Evolutionary conservation across 2,329 filamentous ascomycete species (phyloP).

Genomic region (Chalaropsis ovoidea): DNA sequence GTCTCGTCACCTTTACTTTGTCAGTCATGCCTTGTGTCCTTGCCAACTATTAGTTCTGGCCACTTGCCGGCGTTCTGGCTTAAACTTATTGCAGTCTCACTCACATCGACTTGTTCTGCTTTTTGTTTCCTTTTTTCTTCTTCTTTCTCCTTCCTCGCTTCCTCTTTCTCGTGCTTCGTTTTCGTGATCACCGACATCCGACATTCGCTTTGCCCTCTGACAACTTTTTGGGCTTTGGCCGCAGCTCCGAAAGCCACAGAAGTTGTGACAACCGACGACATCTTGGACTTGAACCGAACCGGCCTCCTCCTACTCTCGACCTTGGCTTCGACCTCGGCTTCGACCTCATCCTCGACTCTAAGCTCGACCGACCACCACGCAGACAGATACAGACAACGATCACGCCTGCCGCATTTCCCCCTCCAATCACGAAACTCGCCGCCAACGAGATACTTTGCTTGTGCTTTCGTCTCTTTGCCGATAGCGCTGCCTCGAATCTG

Average conservation of each 20-base stretch:
- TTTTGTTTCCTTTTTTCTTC: background rate
- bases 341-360: background rate
- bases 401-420: background rate
- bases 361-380: too few species aligned
- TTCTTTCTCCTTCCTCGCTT: background rate
- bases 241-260: background rate
- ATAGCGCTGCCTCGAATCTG: conserved; percentile 8
- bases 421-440: background rate
- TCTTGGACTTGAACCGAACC: background rate
- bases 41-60: conserved; percentile 22
- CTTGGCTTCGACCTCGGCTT: background rate
- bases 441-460: background rate
- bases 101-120: background rate
- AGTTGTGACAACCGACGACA: background rate
- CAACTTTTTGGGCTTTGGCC: background rate
- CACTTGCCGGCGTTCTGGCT: conserved; percentile 19
- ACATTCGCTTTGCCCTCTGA: background rate
- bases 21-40: conserved; percentile 20
- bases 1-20: background rate
- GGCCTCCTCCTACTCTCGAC: background rate
- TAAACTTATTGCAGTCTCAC: background rate
- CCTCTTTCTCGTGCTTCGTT: background rate
- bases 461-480: conserved; percentile 15
- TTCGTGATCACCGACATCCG: background rate
- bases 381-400: background rate